A percentile compares a stretch with the other conserved stretches of the same genome.
Evolutionary conservation across 768 basidiomycete genomes (phyloP).

Genomic region (Amanita pallidorosea): DNA sequence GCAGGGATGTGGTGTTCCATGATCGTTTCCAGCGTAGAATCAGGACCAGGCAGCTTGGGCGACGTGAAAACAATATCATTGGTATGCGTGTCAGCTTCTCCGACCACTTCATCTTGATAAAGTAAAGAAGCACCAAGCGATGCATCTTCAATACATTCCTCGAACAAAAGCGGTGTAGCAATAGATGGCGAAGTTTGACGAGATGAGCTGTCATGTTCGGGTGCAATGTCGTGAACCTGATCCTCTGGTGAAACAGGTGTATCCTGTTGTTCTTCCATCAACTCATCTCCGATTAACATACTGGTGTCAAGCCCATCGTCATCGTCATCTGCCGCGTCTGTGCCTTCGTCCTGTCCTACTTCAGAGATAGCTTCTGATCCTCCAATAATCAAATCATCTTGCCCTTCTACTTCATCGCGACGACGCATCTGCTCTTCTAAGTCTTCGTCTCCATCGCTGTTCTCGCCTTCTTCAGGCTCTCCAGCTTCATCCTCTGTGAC

Average conservation of each 20-base stretch:
- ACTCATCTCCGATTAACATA: constrained; percentile 7
- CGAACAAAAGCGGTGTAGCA: constrained; percentile 1
- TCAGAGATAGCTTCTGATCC: constrained; percentile 2
- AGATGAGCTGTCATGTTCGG: constrained; percentile 4
- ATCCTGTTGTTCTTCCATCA: neutral
- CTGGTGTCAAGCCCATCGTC: constrained; percentile 10
- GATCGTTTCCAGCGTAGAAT: neutral
- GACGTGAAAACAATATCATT: neutral
- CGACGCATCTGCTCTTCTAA: constrained; percentile 5
- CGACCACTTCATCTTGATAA: neutral
- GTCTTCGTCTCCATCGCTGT: constrained; percentile 19
- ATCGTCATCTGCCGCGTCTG: constrained; percentile 6
- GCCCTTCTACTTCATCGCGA: constrained; percentile 6
- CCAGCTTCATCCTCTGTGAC: constrained; percentile 27
- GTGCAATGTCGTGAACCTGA: neutral
- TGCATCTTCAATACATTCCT: neutral
- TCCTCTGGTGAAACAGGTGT: neutral
- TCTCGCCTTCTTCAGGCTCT: constrained; percentile 19
- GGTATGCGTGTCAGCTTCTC: neutral
- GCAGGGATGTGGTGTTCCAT: neutral
- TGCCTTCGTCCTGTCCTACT: constrained; percentile 7
- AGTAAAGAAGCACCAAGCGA: neutral
- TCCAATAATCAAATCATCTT: neutral
- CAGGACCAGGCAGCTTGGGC: neutral
- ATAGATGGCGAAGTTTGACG: constrained; percentile 6